phyloP scores from a whole-genome alignment of 768 basidiomycete genomes.

The Mycena rosella region DNA sequence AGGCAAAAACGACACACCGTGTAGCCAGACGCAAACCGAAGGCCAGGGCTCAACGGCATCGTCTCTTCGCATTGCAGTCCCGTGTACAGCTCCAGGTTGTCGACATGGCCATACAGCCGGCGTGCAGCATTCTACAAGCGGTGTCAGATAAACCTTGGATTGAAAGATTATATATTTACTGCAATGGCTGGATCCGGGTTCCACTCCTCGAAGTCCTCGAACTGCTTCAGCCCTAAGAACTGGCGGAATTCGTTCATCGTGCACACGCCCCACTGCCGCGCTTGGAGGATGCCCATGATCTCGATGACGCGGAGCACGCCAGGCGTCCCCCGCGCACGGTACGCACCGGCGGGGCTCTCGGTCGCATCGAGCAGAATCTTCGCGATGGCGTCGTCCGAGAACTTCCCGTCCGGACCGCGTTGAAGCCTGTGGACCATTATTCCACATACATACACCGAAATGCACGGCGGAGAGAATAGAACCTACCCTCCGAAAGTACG shows the following conservation, averaged over 20 bases:
- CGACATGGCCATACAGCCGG: constrained; percentile 49
- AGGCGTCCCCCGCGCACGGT: constrained; percentile 62
- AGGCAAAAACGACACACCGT: constrained; percentile 45
- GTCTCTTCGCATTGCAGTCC: constrained; percentile 63
- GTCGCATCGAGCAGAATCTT: constrained; percentile 60
- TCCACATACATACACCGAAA: too few relatives aligned
- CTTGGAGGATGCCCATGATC: constrained; percentile 66
- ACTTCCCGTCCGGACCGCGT: constrained; percentile 60
- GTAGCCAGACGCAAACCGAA: constrained; percentile 70
- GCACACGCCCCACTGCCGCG: constrained; percentile 66
- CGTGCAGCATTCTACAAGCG: constrained; percentile 45
- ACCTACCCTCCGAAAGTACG: constrained; percentile 62
- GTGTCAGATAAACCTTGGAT: neutral
- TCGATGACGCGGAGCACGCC: constrained; percentile 62
- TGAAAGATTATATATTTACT: constrained; percentile 37
- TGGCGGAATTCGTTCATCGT: constrained; percentile 68
- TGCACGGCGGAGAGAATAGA: neutral
- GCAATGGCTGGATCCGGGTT: constrained; percentile 59
- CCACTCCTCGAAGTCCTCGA: constrained; percentile 66
- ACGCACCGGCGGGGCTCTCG: constrained; percentile 58
- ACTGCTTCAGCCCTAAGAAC: constrained; percentile 61
- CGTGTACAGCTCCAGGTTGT: constrained; percentile 54
- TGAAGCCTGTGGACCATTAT: constrained; percentile 37
- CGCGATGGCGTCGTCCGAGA: constrained; percentile 66
- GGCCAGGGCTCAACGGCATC: constrained; percentile 62